Evolutionary conservation across 257 asterid species (phyloP).

Genomic region (Penstemon davidsonii): DNA sequence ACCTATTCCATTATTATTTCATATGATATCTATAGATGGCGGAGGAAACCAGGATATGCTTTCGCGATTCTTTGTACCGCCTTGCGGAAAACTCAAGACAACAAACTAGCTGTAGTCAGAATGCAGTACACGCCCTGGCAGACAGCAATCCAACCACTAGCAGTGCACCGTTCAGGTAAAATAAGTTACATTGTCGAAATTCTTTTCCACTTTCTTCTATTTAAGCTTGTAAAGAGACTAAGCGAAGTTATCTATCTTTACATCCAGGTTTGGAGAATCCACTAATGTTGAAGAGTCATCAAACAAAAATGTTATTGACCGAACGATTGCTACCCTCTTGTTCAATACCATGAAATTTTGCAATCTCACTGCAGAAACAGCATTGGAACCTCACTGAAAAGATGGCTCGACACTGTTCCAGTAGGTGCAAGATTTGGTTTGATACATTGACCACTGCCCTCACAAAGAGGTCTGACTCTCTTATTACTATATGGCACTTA

Average conservation of each 20-base stretch:
- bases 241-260: neutral
- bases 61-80: constrained; percentile 59
- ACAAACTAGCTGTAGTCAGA: constrained; percentile 22
- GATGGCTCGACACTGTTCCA: too few species aligned
- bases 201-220: too few species aligned
- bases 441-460: too few species aligned
- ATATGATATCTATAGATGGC: constrained; percentile 35
- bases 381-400: constrained; percentile 24
- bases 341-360: constrained; percentile 31
- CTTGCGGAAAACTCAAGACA: constrained; percentile 52
- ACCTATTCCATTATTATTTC: constrained; percentile 10
- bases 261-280: constrained; percentile 31
- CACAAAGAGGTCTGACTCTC: too few species aligned
- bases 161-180: too few species aligned
- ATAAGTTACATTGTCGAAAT: too few species aligned
- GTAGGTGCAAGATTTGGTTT: too few species aligned
- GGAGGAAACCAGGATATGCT: constrained; percentile 44
- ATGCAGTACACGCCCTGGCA: constrained; percentile 19
- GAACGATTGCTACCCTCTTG: constrained; percentile 48
- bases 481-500: too few species aligned
- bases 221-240: neutral
- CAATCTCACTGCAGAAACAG: constrained; percentile 24
- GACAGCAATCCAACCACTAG: neutral
- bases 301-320: constrained; percentile 36
- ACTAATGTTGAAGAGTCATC: constrained; percentile 6